Evolutionary conservation across 257 asterid genomes (phyloP), one percentile per base, ranked within the genome.

Genomic region (Nicotiana undulata): DNA sequence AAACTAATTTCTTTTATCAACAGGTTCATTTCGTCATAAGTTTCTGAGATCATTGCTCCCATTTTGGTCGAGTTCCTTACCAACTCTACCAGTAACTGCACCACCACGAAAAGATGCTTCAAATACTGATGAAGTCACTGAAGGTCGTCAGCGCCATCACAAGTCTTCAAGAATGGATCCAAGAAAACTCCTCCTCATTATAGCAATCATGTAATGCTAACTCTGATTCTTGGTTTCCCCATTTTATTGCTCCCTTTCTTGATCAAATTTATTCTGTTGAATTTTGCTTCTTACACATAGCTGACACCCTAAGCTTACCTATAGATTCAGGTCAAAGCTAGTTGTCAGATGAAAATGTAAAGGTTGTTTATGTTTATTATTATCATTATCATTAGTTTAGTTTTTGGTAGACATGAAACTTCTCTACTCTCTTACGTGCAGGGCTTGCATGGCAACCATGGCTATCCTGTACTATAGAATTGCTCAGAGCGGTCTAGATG

Each of bases 401-500:
- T 72, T 46, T 72, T 49, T 49, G 63, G 79, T 74, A 32, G 79
- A 63, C 83, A 53, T 82, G 75, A 76, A 56, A 58, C 28, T 22
- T 70, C 40, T 26, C 56, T 76, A 44, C 49, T 67, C 67, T 53
- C 49, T 60, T 59, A 67, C 44, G 28, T 86, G 79, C 90, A 95
- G 99, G 97, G 98, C 99, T 12, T 95, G 99, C 92, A 83, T 95
- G 96, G 94, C 99, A 66, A 95, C 99, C 75, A 95, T 93, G 98
- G 97, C 96, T 31, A 92, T 95, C 72, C 83, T 95, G 75, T 95
- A 95, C 83, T 95, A 95, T 90, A 88, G 94, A 89, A 88, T 95
- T 58, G 90, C 98, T 18, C 97, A 90, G 79, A 89, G 92, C 61
- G 94, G 90, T 81, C 81, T 91, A 1, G 90, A 81, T 32, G 97